Evolutionary conservation across 495 filamentous ascomycete species (phyloP), one percentile per base, ranked within the genome.

Genomic region (Melanomma pulvis-pyrius): DNA sequence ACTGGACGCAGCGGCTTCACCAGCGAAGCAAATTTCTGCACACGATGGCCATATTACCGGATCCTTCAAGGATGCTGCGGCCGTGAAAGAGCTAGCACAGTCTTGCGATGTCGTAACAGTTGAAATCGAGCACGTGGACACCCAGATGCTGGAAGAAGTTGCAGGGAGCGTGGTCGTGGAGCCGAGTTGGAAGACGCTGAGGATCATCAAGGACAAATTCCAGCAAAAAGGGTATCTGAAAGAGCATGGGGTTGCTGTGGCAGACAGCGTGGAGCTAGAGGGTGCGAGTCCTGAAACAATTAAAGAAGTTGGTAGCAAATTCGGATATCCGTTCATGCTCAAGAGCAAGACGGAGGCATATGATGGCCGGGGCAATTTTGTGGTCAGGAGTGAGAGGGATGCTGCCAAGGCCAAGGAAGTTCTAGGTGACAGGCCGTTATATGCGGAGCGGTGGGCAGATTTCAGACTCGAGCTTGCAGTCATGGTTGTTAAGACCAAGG

Each of bases 81-180:
- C 88, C 30, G 89, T 98, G 64, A 86, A 86, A 17, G 79, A 91
- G 73, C 82, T 98, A 9, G 92, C 96, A 6, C 79, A 83, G 39
- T 74, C 82, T 7, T 94, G 89, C 69, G 92, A 96, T 74, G 84
- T 96, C 15, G 77, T 98, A 30, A 97, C 96, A 8, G 89, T 94
- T n/a, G 94, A 98, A 75, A 98, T 98, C 67, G 94, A 98, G 78
- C 94, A 98, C 80, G 92, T 98, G 59, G 87, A 98, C 70, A 96
- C 93, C 47, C 80, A 92, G 52, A 90, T 92, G n/a, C 82, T 98
- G 30, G 91, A 97, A 75, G 89, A 96, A 63, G 83, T 97, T 47
- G 85, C 87, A 15, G 44, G 62, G 11, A 77, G 78, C 34, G 69
- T 86, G 0, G 76, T 83, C 21, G 83, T 96, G n/a, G 89, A 96